phyloP scores from a whole-genome alignment of 2,329 filamentous ascomycete species.

The Ascochyta fabae region DNA sequence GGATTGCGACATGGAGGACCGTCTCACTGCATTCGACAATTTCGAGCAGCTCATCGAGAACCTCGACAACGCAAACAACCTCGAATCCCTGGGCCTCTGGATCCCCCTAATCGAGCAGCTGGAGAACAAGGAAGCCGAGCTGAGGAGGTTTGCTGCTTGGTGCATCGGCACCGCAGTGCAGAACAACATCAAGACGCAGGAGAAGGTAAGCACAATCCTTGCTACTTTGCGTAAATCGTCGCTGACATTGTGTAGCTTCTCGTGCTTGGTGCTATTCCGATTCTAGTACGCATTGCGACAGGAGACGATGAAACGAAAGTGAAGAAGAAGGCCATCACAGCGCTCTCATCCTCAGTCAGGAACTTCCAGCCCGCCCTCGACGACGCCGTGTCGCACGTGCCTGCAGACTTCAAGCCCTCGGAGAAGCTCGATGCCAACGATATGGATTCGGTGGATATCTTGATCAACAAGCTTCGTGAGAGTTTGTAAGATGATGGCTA shows the following conservation, averaged over 20 bases:
- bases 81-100: conserved; percentile 82
- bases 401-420: conserved; percentile 64
- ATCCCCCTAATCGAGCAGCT: conserved; percentile 76
- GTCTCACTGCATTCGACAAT: conserved; percentile 34
- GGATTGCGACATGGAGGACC: conserved; percentile 26
- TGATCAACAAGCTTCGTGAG: conserved; percentile 68
- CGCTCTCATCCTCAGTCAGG: conserved; percentile 81
- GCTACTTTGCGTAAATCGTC: neutral
- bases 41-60: conserved; percentile 37
- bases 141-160: conserved; percentile 89
- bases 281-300: conserved; percentile 69
- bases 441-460: conserved; percentile 82
- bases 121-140: conserved; percentile 69
- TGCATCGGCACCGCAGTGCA: conserved; percentile 93
- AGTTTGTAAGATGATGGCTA: conserved; percentile 20
- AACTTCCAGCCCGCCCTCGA: conserved; percentile 84
- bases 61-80: conserved; percentile 95
- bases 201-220: conserved; percentile 59
- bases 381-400: conserved; percentile 70
- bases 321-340: conserved; percentile 86
- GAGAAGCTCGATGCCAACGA: conserved; percentile 77
- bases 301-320: conserved; percentile 68
- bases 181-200: conserved; percentile 89
- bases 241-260: conserved; percentile 54
- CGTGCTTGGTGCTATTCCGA: conserved; percentile 70